phyloP scores from a whole-genome alignment of 371 early-diverging fungal species.

The Blakeslea trispora region DNA sequence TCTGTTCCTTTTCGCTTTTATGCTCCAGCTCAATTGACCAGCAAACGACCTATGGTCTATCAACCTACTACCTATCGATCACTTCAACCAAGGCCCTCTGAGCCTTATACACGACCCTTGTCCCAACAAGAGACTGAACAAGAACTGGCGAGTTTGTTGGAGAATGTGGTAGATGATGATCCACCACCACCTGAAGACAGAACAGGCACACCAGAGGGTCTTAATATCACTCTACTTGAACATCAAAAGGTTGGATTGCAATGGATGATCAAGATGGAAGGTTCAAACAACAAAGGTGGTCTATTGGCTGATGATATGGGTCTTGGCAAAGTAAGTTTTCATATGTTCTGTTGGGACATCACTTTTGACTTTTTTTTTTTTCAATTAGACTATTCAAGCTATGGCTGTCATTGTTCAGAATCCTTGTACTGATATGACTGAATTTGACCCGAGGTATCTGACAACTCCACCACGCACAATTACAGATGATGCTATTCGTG shows the following conservation, averaged over 20 bases:
- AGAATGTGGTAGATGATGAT: slow-evolving; percentile 43
- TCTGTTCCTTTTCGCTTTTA: no score
- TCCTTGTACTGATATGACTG: slow-evolving; percentile 28
- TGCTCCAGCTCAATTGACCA: no score
- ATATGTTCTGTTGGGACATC: background rate
- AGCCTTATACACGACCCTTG: background rate
- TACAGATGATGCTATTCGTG: slow-evolving; percentile 52
- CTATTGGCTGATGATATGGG: slow-evolving; percentile 78
- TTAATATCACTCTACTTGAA: slow-evolving; percentile 50
- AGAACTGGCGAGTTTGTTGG: slow-evolving; percentile 47
- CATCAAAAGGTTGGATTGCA: slow-evolving; percentile 69
- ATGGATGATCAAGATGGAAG: slow-evolving; percentile 65
- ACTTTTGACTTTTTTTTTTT: background rate
- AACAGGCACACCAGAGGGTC: slow-evolving; percentile 53
- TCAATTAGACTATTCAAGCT: slow-evolving; percentile 74
- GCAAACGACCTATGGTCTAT: background rate
- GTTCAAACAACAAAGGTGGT: slow-evolving; percentile 61
- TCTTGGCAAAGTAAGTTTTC: slow-evolving; percentile 36
- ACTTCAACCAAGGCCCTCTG: no score
- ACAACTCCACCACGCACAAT: background rate
- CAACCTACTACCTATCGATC: no score
- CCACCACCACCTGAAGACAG: slow-evolving; percentile 46
- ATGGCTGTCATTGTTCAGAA: slow-evolving; percentile 71
- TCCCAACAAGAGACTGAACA: slow-evolving; percentile 21
- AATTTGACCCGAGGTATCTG: slow-evolving; percentile 2